Base-by-base conservation (phyloP, 2,329 filamentous ascomycete genomes). In the Chaetomium globosum region DNA sequence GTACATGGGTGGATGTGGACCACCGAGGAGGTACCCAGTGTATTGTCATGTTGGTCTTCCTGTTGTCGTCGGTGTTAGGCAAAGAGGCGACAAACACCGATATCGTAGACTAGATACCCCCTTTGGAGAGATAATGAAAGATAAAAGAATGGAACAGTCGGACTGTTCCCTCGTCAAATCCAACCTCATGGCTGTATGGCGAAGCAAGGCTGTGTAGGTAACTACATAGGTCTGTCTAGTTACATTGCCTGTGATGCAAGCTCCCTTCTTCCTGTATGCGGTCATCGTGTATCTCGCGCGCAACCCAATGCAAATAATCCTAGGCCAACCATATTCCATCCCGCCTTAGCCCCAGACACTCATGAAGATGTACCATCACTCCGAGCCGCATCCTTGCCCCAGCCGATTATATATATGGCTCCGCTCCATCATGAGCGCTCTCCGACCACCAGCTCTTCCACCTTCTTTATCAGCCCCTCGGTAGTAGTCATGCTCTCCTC, bases 21-120 rank as follows among this genome's bases (percentile, higher is more conserved):
- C 12, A 52, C 21, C 10, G 26, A 52, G 49, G 49, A 52, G 49
- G 53, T 56, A 56, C n/a, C 53, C 31, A 39, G 30, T 53, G 51
- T 53, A 53, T 53, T 53, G 51, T 19, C 21, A 31, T 28, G 51
- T 53, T 53, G 51, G 46, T 48, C 46, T 48, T 48, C 21, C 46
- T 53, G 13, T 28, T 28, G 21, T 26, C 16, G 23, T 28, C 23
- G 23, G 51, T 53, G 30, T 56, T 56, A n/a, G 53, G n/a, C 19
- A 21, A n/a, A 56, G n/a, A 48, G 9, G n/a, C n/a, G 3, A 23
- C 19, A 39, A 33, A 57, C 23, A 28, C 39, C 23, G 53, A 65
- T 56, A 61, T 30, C 69, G 69, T 70, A 68, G 69, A 70, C 63
- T 69, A 70, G 69, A 70, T 70, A 70, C 68, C 69, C 68, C 65